phyloP scores from a whole-genome alignment of 106 monocot species.

The Dendrobium catenatum region DNA sequence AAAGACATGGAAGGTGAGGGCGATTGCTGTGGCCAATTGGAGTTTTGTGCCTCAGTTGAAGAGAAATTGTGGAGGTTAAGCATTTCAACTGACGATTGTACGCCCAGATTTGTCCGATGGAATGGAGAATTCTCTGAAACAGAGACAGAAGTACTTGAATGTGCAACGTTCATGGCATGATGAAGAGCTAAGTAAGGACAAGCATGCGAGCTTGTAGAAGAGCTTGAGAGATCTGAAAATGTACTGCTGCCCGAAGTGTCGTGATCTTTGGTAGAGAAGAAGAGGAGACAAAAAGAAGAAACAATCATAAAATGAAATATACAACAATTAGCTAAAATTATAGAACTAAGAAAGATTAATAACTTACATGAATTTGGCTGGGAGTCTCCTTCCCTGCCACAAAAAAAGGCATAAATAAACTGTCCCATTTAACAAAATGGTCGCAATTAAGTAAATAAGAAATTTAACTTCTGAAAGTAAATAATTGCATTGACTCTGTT shows the following conservation, averaged over 20 bases:
- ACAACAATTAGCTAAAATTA: background rate
- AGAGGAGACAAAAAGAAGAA: background rate
- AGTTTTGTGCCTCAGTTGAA: conserved; percentile 32
- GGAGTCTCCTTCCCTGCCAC: conserved; percentile 33
- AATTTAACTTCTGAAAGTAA: background rate
- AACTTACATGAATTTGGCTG: conserved; percentile 38
- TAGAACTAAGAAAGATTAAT: background rate
- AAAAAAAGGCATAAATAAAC: background rate
- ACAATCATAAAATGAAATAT: background rate
- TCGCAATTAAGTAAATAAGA: background rate
- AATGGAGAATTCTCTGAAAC: conserved; percentile 29
- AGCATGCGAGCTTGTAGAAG: conserved; percentile 24
- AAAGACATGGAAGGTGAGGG: conserved; percentile 14
- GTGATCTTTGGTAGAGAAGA: conserved; percentile 26
- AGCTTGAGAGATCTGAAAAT: conserved; percentile 32
- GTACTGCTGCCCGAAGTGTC: conserved; percentile 24
- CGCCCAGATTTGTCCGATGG: conserved; percentile 11
- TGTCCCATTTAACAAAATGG: background rate
- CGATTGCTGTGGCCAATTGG: conserved; percentile 27
- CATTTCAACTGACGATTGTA: conserved; percentile 24
- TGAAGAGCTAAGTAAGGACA: conserved; percentile 51
- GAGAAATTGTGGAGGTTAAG: conserved; percentile 26
- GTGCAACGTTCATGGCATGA: conserved; percentile 23
- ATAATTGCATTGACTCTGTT: too few relatives aligned
- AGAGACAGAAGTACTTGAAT: conserved; percentile 25